A percentile compares a stretch with the other conserved stretches of the same genome.
Evolutionary conservation across 106 monocot species (phyloP).

Genomic region (Dioscorea alata): DNA sequence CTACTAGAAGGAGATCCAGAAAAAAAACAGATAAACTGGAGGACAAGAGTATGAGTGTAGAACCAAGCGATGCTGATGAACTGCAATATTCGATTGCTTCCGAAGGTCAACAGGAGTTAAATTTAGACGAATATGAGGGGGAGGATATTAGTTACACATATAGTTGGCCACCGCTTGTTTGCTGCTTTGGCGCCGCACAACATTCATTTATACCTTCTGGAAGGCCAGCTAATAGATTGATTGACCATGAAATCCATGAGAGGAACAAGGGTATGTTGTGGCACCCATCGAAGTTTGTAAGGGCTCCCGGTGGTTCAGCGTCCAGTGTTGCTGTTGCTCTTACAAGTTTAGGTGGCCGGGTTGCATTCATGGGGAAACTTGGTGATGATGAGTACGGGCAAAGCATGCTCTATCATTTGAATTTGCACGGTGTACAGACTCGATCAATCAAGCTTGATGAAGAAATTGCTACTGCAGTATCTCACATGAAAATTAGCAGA

Average conservation of each 20-base stretch:
- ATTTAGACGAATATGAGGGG: constrained; percentile 18
- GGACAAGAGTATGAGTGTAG: constrained; percentile 13
- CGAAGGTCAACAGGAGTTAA: constrained; percentile 15
- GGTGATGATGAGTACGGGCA: constrained; percentile 87
- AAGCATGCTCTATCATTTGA: constrained; percentile 59
- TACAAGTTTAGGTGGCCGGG: constrained; percentile 66
- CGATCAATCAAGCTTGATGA: constrained; percentile 46
- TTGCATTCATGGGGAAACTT: constrained; percentile 86
- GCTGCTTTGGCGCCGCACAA: constrained; percentile 86
- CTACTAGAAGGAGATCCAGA: constrained; percentile 25
- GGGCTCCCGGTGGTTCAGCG: constrained; percentile 76
- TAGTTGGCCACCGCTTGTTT: constrained; percentile 73
- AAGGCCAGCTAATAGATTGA: constrained; percentile 71
- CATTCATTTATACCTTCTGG: constrained; percentile 81
- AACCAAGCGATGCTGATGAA: constrained; percentile 12
- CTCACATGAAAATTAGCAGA: constrained; percentile 66
- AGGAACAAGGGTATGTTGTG: constrained; percentile 65
- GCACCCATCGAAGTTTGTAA: constrained; percentile 58
- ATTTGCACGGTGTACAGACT: constrained; percentile 67
- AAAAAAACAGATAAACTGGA: constrained; percentile 20
- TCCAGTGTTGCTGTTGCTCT: constrained; percentile 77
- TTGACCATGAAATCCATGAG: constrained; percentile 73
- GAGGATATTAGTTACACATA: constrained; percentile 56
- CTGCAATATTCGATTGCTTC: background rate
- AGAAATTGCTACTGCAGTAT: constrained; percentile 48